phyloP scores from a whole-genome alignment of 2,329 filamentous ascomycete genomes.

The Penicillium sp. region DNA sequence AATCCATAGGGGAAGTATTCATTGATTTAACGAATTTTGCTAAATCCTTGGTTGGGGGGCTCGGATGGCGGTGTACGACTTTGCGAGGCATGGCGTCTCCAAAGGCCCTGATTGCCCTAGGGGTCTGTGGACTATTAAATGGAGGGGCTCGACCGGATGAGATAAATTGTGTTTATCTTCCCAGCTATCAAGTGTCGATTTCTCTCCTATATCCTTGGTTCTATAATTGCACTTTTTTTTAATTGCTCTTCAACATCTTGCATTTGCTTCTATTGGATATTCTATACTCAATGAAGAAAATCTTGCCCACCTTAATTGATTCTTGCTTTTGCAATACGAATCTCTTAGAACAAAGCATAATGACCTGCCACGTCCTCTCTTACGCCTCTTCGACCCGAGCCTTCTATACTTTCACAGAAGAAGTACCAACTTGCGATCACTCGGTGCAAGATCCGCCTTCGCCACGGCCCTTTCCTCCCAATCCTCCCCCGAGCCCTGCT shows the following conservation, averaged over 20 bases:
- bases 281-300: background rate
- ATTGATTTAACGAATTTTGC: constrained; percentile 7
- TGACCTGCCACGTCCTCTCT: background rate
- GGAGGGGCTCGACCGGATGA: constrained; percentile 5
- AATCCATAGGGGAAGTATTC: constrained; percentile 4
- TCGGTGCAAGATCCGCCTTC: constrained; percentile 28
- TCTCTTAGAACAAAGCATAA: background rate
- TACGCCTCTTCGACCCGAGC: background rate
- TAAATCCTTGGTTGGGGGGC: constrained; percentile 16
- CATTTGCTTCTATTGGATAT: background rate
- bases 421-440: constrained; percentile 15
- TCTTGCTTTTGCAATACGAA: background rate
- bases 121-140: constrained; percentile 18
- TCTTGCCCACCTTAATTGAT: background rate
- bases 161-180: background rate
- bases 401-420: constrained; percentile 1
- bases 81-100: constrained; percentile 9
- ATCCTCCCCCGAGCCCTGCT: constrained; percentile 42
- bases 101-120: constrained; percentile 8
- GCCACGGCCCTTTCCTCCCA: constrained; percentile 36
- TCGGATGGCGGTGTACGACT: constrained; percentile 27
- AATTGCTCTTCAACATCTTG: background rate
- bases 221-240: background rate
- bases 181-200: background rate
- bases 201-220: background rate